These are phyloP conservation scores for Trichosanthes cucumerina DNA, from an alignment of 306 rosid genomes.

Conservation along the genomic window DNA sequence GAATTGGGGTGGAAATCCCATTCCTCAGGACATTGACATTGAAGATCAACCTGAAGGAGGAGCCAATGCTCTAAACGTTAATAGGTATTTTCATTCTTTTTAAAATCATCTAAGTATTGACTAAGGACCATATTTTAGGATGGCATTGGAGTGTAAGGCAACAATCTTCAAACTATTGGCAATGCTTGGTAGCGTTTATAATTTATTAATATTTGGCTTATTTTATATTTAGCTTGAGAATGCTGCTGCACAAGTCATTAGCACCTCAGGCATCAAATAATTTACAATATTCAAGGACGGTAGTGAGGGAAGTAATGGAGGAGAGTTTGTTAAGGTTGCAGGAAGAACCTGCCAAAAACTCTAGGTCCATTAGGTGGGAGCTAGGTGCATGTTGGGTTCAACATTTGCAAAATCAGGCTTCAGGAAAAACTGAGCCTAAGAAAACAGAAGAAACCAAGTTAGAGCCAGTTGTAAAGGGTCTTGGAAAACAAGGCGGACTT, in stretches of 20 bases:
- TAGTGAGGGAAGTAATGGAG: slow-evolving; percentile 61
- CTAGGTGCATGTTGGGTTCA: slow-evolving; percentile 99
- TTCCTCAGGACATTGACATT: slow-evolving; percentile 62
- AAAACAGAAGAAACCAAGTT: slow-evolving; percentile 60
- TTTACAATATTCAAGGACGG: slow-evolving; percentile 33
- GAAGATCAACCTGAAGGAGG: slow-evolving; percentile 99
- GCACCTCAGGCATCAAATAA: slow-evolving; percentile 40
- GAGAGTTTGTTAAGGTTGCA: slow-evolving; percentile 64
- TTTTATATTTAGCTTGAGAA: slow-evolving; percentile 60
- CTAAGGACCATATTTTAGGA: not conserved
- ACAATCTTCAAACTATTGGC: not conserved
- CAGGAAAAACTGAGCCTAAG: slow-evolving; percentile 66
- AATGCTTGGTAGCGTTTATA: not conserved
- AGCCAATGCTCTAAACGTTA: slow-evolving; percentile 82
- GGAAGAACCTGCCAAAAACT: slow-evolving; percentile 43
- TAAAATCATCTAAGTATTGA: not conserved
- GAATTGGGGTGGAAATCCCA: slow-evolving; percentile 40
- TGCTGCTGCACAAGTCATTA: slow-evolving; percentile 62
- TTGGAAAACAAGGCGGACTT: slow-evolving; percentile 93
- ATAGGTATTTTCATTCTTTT: slow-evolving; percentile 42
- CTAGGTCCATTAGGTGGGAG: slow-evolving; percentile 90
- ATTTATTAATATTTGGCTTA: slow-evolving; percentile 19
- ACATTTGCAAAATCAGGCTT: slow-evolving; percentile 78
- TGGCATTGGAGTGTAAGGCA: not conserved
- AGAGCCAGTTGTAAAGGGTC: slow-evolving; percentile 90